A percentile compares a stretch with the other conserved stretches of the same genome.
Conservation (phyloP, 2,329 filamentous ascomycete genomes). For the Talaromyces sp. region DNA sequence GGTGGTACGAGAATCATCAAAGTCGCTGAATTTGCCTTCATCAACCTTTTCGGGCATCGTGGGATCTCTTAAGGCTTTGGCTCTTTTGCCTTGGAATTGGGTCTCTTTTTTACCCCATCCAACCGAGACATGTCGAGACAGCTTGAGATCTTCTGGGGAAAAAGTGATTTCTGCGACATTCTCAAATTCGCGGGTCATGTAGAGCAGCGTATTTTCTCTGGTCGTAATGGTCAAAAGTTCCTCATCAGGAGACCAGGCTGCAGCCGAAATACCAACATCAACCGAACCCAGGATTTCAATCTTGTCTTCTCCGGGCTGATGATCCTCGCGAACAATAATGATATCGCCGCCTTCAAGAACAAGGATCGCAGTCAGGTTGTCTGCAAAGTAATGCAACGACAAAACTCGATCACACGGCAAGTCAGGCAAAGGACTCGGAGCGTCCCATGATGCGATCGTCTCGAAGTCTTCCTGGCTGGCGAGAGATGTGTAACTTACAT, state of each 20-base stretch:
- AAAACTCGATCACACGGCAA: conserved; percentile 73
- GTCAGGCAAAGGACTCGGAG: conserved; percentile 74
- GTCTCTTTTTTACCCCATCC: conserved; percentile 99
- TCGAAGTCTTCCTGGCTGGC: conserved; percentile 43
- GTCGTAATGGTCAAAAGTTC: conserved; percentile 84
- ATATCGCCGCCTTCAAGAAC: conserved; percentile 91
- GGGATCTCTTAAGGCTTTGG: conserved; percentile 82
- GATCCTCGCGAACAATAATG: conserved; percentile 74
- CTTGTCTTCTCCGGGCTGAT: conserved; percentile 65
- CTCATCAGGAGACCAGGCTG: conserved; percentile 92
- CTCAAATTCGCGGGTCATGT: conserved; percentile 92
- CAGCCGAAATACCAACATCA: conserved; percentile 84
- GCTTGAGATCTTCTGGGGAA: conserved; percentile 71
- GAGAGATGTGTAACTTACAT: conserved; percentile 41
- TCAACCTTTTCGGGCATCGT: conserved; percentile 93
- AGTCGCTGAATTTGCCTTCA: conserved; percentile 69
- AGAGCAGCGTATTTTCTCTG: conserved; percentile 72
- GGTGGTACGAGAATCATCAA: conserved; percentile 68
- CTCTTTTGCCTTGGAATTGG: conserved; percentile 90
- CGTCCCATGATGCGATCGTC: conserved; percentile 82
- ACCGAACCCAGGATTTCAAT: conserved; percentile 96
- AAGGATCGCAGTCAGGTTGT: conserved; percentile 73
- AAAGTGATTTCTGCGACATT: conserved; percentile 73
- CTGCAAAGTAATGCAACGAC: conserved; percentile 79
- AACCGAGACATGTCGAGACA: conserved; percentile 92